Base-by-base conservation (phyloP, 805 yeast species). In the Barnettozyma botsteinii region DNA sequence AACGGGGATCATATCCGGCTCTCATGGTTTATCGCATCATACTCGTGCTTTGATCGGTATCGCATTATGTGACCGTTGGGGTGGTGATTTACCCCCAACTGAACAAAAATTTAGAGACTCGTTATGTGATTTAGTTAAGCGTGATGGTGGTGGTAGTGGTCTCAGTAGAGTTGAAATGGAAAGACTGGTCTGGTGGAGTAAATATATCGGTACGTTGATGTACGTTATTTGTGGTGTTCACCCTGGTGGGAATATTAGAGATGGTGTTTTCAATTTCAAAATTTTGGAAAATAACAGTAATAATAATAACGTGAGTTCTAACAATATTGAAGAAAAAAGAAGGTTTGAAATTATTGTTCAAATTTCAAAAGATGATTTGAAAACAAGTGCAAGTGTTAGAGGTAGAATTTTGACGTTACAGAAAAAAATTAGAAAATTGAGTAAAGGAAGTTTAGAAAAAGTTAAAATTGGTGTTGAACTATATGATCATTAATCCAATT, bases 11-110 rank as follows among this genome's bases (percentile, higher is more conserved):
- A 74, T 83, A 38, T 80, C 89, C 0, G 87, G 88, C 0, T 72
- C 82, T 4, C 86, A 81, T 56, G 93, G 91, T 7, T 59, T 83
- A 33, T 75, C 86, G 2, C 91, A 84, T 56, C 70, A 79, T 48
- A 77, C 77, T 3, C 65, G 89, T 40, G 87, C 86, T 0, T 60
- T 84, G 35, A 70, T 82, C 11, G 91, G 91, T 0, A 71, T 83
- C 23, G 85, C 87, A 2, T 63, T 83, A 20, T 79, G 87, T 61
- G 85, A 81, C 50, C 66, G 93, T 48, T 84, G 91, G 91, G 91
- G 91, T 26, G 86, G 84, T 4, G 87, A 81, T 46, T 64, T 82
- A 12, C 83, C 86, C 13, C 76, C 73, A 30, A 60, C 64, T 33
- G 80, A 77, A 46, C 72, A 67, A 40, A 57, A 47, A 17, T 72